phyloP scores from a whole-genome alignment of 2,329 filamentous ascomycete species.

The Aureobasidium sp. region DNA sequence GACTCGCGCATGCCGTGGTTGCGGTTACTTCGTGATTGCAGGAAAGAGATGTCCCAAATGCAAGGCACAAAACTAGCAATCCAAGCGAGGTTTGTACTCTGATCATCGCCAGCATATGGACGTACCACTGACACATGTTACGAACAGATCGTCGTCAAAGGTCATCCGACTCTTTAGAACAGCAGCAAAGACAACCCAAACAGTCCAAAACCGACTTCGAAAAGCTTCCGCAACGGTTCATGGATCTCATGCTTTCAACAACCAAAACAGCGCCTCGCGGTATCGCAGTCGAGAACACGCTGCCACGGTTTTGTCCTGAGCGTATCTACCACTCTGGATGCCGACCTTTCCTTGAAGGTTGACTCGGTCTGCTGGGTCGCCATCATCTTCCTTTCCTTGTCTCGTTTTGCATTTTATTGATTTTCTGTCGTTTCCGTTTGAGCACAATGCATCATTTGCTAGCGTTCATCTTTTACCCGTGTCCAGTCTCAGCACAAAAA shows the following conservation, averaged over 20 bases:
- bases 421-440: slow-evolving; percentile 10
- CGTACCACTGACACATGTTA: background rate
- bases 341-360: slow-evolving; percentile 17
- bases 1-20: slow-evolving; percentile 35
- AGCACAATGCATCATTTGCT: slow-evolving; percentile 13
- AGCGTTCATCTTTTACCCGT: slow-evolving; percentile 16
- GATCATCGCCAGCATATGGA: background rate
- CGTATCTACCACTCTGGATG: slow-evolving; percentile 19
- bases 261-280: slow-evolving; percentile 15
- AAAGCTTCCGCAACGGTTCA: background rate
- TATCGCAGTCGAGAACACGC: slow-evolving; percentile 1
- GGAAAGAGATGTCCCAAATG: slow-evolving; percentile 40
- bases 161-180: slow-evolving; percentile 9
- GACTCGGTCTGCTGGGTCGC: background rate
- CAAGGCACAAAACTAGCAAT: slow-evolving; percentile 18
- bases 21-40: slow-evolving; percentile 39
- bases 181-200: slow-evolving; percentile 7
- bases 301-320: slow-evolving; percentile 13
- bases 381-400: background rate
- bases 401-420: background rate
- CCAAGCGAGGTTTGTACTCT: slow-evolving; percentile 11
- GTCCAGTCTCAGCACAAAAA: background rate
- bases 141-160: slow-evolving; percentile 17
- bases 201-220: slow-evolving; percentile 9
- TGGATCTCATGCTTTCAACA: background rate